These are phyloP conservation scores for Gracilaria gracilis DNA, from an alignment of 23 red algal species.

Conservation along the genomic window DNA sequence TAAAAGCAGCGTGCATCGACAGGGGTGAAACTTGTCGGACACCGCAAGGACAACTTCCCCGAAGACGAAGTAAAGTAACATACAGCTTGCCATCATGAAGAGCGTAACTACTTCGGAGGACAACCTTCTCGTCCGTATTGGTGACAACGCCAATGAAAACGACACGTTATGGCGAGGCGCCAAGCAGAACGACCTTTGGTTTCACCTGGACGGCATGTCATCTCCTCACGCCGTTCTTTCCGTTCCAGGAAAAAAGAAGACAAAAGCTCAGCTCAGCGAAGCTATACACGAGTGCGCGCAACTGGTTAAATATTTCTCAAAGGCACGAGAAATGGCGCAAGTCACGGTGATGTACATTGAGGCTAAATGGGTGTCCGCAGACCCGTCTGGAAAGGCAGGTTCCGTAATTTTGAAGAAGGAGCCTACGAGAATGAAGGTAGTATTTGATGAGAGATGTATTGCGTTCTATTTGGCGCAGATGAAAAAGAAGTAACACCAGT, in stretches of 20 bases:
- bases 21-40: too few relatives aligned
- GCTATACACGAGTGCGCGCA: slow-evolving; percentile 65
- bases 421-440: slow-evolving; percentile 11
- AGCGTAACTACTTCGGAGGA: slow-evolving; percentile 60
- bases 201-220: slow-evolving; percentile 76
- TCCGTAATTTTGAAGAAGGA: slow-evolving; percentile 40
- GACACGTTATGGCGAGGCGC: slow-evolving; percentile 61
- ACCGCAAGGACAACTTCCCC: too few relatives aligned
- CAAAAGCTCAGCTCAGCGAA: slow-evolving; percentile 34
- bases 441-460: slow-evolving; percentile 43
- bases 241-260: slow-evolving; percentile 37
- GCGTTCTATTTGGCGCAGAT: neutral
- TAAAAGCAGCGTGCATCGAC: too few relatives aligned
- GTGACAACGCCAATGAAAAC: slow-evolving; percentile 86
- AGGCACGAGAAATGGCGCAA: slow-evolving; percentile 45
- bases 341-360: slow-evolving; percentile 72
- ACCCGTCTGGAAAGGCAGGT: slow-evolving; percentile 27
- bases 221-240: slow-evolving; percentile 82
- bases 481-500: neutral
- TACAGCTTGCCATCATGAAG: slow-evolving; percentile 36
- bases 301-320: slow-evolving; percentile 86
- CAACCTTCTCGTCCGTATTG: slow-evolving; percentile 51
- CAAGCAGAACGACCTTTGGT: slow-evolving; percentile 87
- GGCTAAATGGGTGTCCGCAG: slow-evolving; percentile 79
- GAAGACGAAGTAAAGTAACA: too few relatives aligned